Base-by-base conservation (phyloP, 352 stramenopile species). In the Phytophthora citricola region DNA sequence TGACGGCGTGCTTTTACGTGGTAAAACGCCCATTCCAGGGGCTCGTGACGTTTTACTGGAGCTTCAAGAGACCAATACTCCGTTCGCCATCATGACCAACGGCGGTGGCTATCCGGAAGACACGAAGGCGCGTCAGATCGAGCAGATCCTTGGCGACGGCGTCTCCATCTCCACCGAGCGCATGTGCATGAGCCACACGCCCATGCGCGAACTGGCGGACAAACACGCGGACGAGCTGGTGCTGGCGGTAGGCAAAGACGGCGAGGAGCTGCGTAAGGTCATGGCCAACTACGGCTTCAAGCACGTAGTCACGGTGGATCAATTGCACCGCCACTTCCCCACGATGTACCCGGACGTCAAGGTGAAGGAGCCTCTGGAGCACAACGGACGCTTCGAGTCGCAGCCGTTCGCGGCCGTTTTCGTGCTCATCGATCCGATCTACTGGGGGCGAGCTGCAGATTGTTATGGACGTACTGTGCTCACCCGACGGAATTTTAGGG, bases 51-150 rank as follows among this genome's bases (percentile, higher is more conserved):
- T 94, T 49, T 68, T 95, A n/a, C 56, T 88, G 39, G 81, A 91
- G 32, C 73, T 95, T 38, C 47, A 84, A 38, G 69, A 75, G 36
- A 74, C 77, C 39, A 59, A 85, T 39, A 86, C 86, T 46, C 87
- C 87, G 62, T 93, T 85, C 50, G 83, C 85, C 40, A 92, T 95
- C 69, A 93, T 95, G 87, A 95, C 87, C 46, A 95, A 95, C 51
- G 87, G 85, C 48, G 87, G 87, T 38, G 87, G 87, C n/a, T 92
- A 92, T 70, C 67, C 72, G 2, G 87, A 95, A 59, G 66, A 74
- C n/a, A 91, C 81, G 55, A 95, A 94, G 63, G 85, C 87, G 36
- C 57, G 60, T 29, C 82, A 93, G 66, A 77, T 95, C 27, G 86
- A 85, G 32, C 40, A 83, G 51, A 91, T 93, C 53, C 41, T 94